These are phyloP conservation scores for Diaporthe vexans DNA, from an alignment of 2,329 filamentous ascomycete species.

Conservation along the genomic window DNA sequence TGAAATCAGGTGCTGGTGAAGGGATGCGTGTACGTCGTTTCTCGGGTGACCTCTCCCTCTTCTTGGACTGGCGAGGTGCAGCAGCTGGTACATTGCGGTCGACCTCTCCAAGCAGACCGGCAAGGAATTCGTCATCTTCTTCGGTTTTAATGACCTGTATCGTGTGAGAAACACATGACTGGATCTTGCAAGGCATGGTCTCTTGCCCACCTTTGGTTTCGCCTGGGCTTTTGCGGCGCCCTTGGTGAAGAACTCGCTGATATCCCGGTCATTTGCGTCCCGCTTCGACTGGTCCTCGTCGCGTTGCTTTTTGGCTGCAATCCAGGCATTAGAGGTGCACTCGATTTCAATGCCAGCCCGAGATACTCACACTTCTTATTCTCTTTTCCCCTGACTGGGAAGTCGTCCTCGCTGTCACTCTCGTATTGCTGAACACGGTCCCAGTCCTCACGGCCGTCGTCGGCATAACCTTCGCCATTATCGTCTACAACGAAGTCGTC, in stretches of 20 bases:
- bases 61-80: slow-evolving; percentile 71
- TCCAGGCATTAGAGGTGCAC: background rate
- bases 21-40: slow-evolving; percentile 84
- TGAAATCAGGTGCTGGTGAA: slow-evolving; percentile 77
- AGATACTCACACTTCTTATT: slow-evolving; percentile 63
- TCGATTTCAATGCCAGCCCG: background rate
- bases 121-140: slow-evolving; percentile 90
- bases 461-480: slow-evolving; percentile 96
- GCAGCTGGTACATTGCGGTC: slow-evolving; percentile 77
- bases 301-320: slow-evolving; percentile 83
- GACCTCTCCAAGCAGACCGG: slow-evolving; percentile 87
- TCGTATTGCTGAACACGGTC: slow-evolving; percentile 77
- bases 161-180: slow-evolving; percentile 38
- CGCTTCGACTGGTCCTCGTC: slow-evolving; percentile 89
- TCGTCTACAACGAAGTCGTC: slow-evolving; percentile 99
- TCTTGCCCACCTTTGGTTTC: slow-evolving; percentile 81
- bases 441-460: slow-evolving; percentile 97
- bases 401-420: slow-evolving; percentile 82
- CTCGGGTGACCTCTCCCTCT: slow-evolving; percentile 78
- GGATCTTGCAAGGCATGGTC: background rate
- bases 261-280: slow-evolving; percentile 90
- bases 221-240: slow-evolving; percentile 75
- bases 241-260: slow-evolving; percentile 94
- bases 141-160: slow-evolving; percentile 80
- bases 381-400: slow-evolving; percentile 60